Base-by-base conservation (phyloP, 306 rosid species). In the Potentilla sterilis region DNA sequence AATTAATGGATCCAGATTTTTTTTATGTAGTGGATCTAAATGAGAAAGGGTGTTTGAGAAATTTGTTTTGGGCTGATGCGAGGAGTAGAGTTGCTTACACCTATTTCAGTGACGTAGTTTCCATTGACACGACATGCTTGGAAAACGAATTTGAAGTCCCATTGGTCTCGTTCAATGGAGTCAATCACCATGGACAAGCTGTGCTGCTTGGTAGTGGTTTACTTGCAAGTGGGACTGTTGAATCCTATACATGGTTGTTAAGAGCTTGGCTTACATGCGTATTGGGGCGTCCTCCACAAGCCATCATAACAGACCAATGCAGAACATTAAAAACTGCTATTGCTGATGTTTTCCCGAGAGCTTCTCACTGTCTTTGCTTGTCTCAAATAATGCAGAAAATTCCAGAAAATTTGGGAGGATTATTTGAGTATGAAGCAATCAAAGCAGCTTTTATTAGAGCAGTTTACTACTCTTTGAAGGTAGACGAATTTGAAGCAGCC, bases 331-430 rank as follows among this genome's bases (percentile, higher is more conserved):
- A 89, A 51, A 75, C 83, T 35, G 88, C 75, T 76, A 79, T 86
- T 76, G 82, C 89, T 44, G 91, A 91, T 57, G 97, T 91, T 76
- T 87, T 91, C 70, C 94, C 94, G 13, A 84, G 94, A 85, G 87
- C 92, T 77, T 84, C 87, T 64, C 94, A 83, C 70, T 91, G 88
- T 70, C 79, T 89, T 54, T 87, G 82, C 80, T 67, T 83, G 37
- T 83, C 83, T 15, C 73, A 76, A 69, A 80, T 91, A 65, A 86
- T 89, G 87, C 84, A 76, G 46, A 83, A 80, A 38, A 43, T 86
- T 78, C 86, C 92, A 13, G 87, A 87, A 76, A 83, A 80, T 69
- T 81, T 89, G 74, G 87, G 89, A 72, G 83, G 78, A 7, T 73
- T 79, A 35, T 58, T 51, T 8, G 88, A 85, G 66, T 83, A 77